These are phyloP conservation scores for Lanmaoa rubissima DNA, from an alignment of 768 basidiomycete species.

Conservation along the genomic window DNA sequence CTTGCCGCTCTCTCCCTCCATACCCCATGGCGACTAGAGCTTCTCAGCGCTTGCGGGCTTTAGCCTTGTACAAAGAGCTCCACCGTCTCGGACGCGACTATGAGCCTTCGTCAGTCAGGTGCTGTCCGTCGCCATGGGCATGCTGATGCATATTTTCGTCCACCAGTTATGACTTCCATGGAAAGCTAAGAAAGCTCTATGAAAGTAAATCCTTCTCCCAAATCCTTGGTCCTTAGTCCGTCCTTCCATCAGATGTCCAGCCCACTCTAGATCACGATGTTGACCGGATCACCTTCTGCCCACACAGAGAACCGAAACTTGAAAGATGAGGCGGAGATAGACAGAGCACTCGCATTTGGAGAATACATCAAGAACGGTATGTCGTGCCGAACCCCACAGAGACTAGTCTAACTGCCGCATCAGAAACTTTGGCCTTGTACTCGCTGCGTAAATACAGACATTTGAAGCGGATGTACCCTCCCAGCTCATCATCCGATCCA, in stretches of 20 bases:
- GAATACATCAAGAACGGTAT: conserved; percentile 86
- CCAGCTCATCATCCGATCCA: conserved; percentile 9
- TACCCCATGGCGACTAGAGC: conserved; percentile 45
- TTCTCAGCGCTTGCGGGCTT: conserved; percentile 55
- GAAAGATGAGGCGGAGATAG: conserved; percentile 67
- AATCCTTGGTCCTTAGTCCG: not conserved
- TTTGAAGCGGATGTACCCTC: conserved; percentile 69
- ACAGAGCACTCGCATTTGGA: conserved; percentile 68
- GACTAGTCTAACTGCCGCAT: not conserved
- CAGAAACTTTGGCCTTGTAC: conserved; percentile 82
- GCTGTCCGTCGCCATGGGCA: conserved; percentile 8
- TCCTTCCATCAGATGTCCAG: not conserved
- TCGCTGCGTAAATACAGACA: conserved; percentile 81
- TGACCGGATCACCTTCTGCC: not conserved
- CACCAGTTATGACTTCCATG: conserved; percentile 73
- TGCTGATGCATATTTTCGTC: conserved; percentile 5
- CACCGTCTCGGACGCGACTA: conserved; percentile 79
- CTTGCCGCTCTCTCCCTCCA: not conserved
- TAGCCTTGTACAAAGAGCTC: conserved; percentile 80
- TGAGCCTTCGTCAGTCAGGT: conserved; percentile 66
- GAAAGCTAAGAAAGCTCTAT: conserved; percentile 65
- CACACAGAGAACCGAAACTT: conserved; percentile 62
- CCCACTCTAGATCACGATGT: not conserved
- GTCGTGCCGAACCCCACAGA: conserved; percentile 9
- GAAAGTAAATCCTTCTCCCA: conserved; percentile 52